Evolutionary conservation across 345 rosid species (phyloP), one percentile per base, ranked within the genome.

Genomic region (Gossypium stocksii): DNA sequence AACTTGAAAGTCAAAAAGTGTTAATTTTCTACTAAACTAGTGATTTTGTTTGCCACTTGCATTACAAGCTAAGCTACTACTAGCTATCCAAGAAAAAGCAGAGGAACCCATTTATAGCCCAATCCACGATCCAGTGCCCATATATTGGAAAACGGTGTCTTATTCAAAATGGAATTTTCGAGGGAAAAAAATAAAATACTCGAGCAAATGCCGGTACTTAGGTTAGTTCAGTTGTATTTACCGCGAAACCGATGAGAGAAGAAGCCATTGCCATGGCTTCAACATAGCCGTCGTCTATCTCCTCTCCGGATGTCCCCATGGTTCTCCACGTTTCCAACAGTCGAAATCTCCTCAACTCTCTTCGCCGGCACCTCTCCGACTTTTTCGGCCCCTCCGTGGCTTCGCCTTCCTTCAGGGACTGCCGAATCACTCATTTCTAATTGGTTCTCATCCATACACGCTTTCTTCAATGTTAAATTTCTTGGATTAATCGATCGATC

Each of bases 271-370:
- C 82, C 43, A 87, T 87, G 93, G 89, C 86, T 66, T 82, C 82
- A 29, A n/a, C 79, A 7, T 62, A 61, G 75, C 54, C 84, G 49
- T 86, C 89, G 0, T 77, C 92, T 46, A 92, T 92, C 9, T 57
- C 83, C n/a, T 97, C 97, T 23, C 97, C 94, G 19, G 74, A 52
- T 51, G 85, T 92, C 15, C 91, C 86, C 0, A 83, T 74, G 91
- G 89, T 90, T 84, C 97, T 94, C 57, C 88, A 92, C 86, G 82
- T 66, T 73, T 54, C 59, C 60, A 94, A 92, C 87, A 82, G 93
- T 9, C 73, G 78, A 71, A 94, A 88, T 86, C 92, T 92, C 77
- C 62, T 87, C n/a, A 79, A 43, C 16, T 82, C 87, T 46, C 63
- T 94, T 44, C 88, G 92, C 45, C 79, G 54, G 60, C 77, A 84